Conservation (phyloP, 1,284 basidiomycete species). For the Naganishia sp. region DNA sequence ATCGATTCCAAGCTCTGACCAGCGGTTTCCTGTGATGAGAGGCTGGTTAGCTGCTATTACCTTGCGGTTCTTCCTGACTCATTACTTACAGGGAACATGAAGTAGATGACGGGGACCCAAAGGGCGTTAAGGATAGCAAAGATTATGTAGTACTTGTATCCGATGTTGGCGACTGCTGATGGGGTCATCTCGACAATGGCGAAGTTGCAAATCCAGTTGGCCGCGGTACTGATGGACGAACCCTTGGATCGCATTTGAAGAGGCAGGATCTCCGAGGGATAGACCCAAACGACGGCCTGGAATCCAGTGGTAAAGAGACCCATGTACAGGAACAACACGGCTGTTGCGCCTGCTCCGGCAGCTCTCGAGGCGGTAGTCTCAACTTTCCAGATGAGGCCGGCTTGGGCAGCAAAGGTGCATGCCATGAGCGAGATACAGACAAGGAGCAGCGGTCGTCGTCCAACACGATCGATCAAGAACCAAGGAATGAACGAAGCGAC, state of each 20-base stretch:
- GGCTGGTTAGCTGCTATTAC: no score
- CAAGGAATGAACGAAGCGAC: constrained; percentile 46
- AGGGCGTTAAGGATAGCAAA: constrained; percentile 46
- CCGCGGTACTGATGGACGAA: constrained; percentile 43
- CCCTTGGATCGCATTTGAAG: constrained; percentile 44
- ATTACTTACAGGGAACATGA: constrained; percentile 40
- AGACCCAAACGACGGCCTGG: constrained; percentile 46
- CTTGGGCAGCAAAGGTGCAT: constrained; percentile 42
- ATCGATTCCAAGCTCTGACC: constrained; percentile 34
- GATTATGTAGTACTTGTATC: constrained; percentile 46
- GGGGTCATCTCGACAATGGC: constrained; percentile 41
- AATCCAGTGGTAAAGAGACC: constrained; percentile 48
- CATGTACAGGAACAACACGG: constrained; percentile 46
- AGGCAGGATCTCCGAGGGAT: constrained; percentile 46
- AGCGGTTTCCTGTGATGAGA: constrained; percentile 35
- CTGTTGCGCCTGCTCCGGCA: constrained; percentile 40
- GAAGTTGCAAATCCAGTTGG: constrained; percentile 46
- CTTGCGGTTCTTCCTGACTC: background rate
- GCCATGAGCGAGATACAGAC: constrained; percentile 44
- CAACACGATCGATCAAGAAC: constrained; percentile 47
- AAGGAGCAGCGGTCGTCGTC: constrained; percentile 45
- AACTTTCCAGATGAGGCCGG: constrained; percentile 41
- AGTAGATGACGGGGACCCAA: constrained; percentile 45
- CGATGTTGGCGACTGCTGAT: constrained; percentile 39
- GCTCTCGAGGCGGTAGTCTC: constrained; percentile 35